Base-by-base conservation (phyloP, 495 filamentous ascomycete species). In the Penicillium robsamsonii region DNA sequence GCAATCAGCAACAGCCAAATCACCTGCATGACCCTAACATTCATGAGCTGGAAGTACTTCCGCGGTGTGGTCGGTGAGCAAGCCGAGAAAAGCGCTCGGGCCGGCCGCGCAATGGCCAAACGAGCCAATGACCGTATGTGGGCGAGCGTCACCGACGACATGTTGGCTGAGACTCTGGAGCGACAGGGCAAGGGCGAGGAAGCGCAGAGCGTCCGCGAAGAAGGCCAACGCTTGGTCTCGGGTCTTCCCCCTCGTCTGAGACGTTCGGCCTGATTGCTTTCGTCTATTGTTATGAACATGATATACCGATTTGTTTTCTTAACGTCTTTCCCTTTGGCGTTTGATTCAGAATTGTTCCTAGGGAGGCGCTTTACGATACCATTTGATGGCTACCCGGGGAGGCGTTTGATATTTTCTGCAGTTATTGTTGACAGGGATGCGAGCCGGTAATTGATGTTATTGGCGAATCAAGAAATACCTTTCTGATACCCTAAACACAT, bases 11-110 rank as follows among this genome's bases (percentile, higher is more conserved):
- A 90, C 63, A 76, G 71, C 46, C 93, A 94, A 51, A 87, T 91
- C 53, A 80, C 90, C 9, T 87, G 84, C 58, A 90, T 97, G 58
- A 84, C 87, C 5, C 78, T 99, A 40, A 91, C 82, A 58, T 84
- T 95, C 60, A 92, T 97, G 90, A 87, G 87, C 61, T 82, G 77
- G 68, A 82, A 84, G 44, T 91, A 97, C 69, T 97, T 97, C 75
- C 80, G 83, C 25, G 88, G 87, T 30, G 88, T 93, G 12, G 83
- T 96, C 3, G 91, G 90, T 35, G 91, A 91, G 54, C 93, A 97
- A 72, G 89, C 93, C 2, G 85, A 95, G 59, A 97, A 96, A 75
- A 89, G 87, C 58, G 89, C 89, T 0, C 79, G 82, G 42, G 91
- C 92, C 0, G 89, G 83, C 29, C 76, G 84, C 50, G 82, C 80